These are phyloP conservation scores for Brassica hybrid DNA, from an alignment of 441 rosid genomes.

Conservation along the genomic window DNA sequence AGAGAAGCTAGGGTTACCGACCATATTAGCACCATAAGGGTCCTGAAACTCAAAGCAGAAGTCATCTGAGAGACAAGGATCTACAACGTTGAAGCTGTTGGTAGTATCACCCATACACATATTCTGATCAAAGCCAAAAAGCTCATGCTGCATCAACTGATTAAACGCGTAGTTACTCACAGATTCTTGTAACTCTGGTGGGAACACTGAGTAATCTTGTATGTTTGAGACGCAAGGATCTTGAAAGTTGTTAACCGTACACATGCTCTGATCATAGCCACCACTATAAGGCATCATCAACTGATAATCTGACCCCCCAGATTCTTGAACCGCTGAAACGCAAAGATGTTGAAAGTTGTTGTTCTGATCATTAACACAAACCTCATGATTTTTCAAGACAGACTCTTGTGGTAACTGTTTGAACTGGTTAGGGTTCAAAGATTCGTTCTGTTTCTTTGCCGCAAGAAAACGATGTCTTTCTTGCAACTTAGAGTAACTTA, in stretches of 20 bases:
- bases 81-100: neutral
- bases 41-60: neutral
- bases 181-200: neutral
- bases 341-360: neutral
- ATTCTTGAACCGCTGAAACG: neutral
- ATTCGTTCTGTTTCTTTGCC: slow-evolving; percentile 4
- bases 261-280: neutral
- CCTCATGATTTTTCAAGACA: neutral
- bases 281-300: neutral
- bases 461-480: neutral
- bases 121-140: slow-evolving; percentile 7
- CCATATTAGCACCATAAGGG: neutral
- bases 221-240: neutral
- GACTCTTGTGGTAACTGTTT: neutral
- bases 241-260: slow-evolving; percentile 4
- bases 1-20: neutral
- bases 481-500: too few species aligned
- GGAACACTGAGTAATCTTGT: neutral
- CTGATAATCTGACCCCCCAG: neutral
- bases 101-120: neutral
- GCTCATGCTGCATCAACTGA: slow-evolving; percentile 6
- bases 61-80: neutral
- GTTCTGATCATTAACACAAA: neutral
- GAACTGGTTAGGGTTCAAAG: slow-evolving; percentile 13
- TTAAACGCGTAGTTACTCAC: neutral